Base-by-base conservation (phyloP, 2,329 filamentous ascomycete species). In the Penicillium sp. region DNA sequence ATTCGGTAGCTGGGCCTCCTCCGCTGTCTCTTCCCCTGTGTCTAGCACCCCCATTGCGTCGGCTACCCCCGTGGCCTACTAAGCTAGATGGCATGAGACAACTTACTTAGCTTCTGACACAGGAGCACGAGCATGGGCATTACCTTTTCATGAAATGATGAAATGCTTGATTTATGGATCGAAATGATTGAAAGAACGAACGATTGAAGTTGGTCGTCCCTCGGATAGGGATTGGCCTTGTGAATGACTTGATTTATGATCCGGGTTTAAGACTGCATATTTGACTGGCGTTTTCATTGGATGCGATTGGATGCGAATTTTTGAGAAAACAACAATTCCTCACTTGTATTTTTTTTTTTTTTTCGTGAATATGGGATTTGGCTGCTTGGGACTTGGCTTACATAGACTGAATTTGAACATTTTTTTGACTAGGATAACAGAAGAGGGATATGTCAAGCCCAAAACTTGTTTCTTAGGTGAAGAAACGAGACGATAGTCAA, bases 351-450 rank as follows among this genome's bases (percentile, higher is more conserved):
- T 47, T 51, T 45, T 39, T 54, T 47, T 32, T 48, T 47, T 47
- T 32, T 48, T 47, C 5, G 35, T 50, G 41, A 44, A 53, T 26
- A 53, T 60, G 51, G 44, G 51, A 26, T 47, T 53, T 39, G 48
- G 35, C 38, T 55, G 52, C 10, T 29, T 18, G 29, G 45, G 49
- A 45, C 49, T 50, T 53, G 38, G 23, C 39, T 41, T 42, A 47
- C 42, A 51, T 58, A 63, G 61, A 62, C 44, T 63, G 61, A 34
- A 50, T 42, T 51, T 55, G 49, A 54, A 54, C 46, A 51, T 47
- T 53, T 34, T 34, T n/a, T 39, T 29, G 30, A 51, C 23, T 3
- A 23, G 23, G 3, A 23, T 23, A 40, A 40, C 45, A 47, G 9
- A 9, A 34, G 32, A 34, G 5, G 10, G 11, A 34, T 5, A 3